Evolutionary conservation across 2,329 filamentous ascomycete genomes (phyloP).

Genomic region (Xylaria digitata): DNA sequence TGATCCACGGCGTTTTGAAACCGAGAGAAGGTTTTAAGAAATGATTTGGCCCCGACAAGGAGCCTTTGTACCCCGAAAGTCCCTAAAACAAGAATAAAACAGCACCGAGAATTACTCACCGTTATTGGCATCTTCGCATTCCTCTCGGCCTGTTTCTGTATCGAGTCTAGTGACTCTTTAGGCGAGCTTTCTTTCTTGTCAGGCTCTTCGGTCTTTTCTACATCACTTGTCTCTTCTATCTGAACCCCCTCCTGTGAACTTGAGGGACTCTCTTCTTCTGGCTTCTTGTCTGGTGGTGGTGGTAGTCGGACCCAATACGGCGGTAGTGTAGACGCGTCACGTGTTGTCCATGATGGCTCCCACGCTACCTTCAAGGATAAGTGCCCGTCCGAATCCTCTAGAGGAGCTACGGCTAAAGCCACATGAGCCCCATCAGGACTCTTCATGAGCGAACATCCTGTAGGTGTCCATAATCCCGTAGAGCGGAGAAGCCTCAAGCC

Average conservation of each 20-base stretch:
- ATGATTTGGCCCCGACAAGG: no score
- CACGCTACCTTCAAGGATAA: conserved; percentile 68
- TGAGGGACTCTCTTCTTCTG: conserved; percentile 28
- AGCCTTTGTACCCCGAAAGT: no score
- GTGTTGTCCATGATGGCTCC: conserved; percentile 64
- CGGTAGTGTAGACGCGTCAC: conserved; percentile 64
- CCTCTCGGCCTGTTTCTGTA: conserved; percentile 49
- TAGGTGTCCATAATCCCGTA: conserved; percentile 70
- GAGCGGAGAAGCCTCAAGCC: conserved; percentile 68
- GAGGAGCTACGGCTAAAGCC: conserved; percentile 64
- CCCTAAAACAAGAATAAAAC: no score
- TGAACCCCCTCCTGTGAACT: conserved; percentile 26
- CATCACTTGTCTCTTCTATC: conserved; percentile 10
- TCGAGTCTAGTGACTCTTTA: conserved; percentile 52
- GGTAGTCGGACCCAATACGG: conserved; percentile 69
- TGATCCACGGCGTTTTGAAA: no score
- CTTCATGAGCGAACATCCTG: conserved; percentile 66
- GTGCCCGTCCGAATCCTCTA: conserved; percentile 71
- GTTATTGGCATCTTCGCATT: conserved; percentile 52
- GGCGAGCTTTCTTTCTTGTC: conserved; percentile 34
- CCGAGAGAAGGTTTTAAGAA: no score
- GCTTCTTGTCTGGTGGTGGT: conserved; percentile 49
- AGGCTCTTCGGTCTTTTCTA: conserved; percentile 8
- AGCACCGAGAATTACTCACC: no score
- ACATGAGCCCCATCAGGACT: conserved; percentile 62